Base-by-base conservation (phyloP, 1,139 yeast genomes). In the Magnusiomyces paraingens region DNA sequence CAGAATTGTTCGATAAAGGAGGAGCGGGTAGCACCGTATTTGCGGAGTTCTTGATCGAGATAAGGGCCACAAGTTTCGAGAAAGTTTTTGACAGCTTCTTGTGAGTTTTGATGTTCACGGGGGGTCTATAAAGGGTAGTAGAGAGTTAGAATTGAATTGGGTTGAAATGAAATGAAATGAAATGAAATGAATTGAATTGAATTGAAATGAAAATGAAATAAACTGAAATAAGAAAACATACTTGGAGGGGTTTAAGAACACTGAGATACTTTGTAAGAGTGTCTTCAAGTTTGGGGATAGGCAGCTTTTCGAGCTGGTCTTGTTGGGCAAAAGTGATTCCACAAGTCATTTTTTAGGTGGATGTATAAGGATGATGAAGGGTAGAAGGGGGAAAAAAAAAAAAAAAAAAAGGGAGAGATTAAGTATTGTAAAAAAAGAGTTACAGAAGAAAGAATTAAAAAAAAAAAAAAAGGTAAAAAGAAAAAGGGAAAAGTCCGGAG, bases 1-100 rank as follows among this genome's bases (percentile, higher is more conserved):
- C 96, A 89, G 68, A 89, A 89, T 67, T 89, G 95, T 69, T 89
- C 96, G 59, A 89, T 89, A 69, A 85, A 89, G 10, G 94, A 84
- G 53, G 86, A 81, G 61, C 90, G 74, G 18, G 80, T 70, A 55
- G 79, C 74, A 11, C 88, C 76, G 63, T 86, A 87, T 53, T 79
- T 79, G 49, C 82, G 71, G 49, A 88, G 76, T 62, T 82, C 83
- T 38, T 78, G 72, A 61, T 86, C 88, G 60, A 89, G 75, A 55
- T 78, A 74, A 35, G 81, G 78, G 4, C 91, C 89, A 14, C 77
- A 67, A 18, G 82, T 78, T 53, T 76, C 70, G 55, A 86, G 65
- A 65, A 87, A 84, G 61, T 74, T 67, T 29, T 73, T 69, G 44
- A 87, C 91, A 1, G 90, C 87, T 29, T 67, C 72, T 22, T 75